Evolutionary conservation across 2,329 filamentous ascomycete genomes (phyloP).

Genomic region (Colletotrichum brevisporum): DNA sequence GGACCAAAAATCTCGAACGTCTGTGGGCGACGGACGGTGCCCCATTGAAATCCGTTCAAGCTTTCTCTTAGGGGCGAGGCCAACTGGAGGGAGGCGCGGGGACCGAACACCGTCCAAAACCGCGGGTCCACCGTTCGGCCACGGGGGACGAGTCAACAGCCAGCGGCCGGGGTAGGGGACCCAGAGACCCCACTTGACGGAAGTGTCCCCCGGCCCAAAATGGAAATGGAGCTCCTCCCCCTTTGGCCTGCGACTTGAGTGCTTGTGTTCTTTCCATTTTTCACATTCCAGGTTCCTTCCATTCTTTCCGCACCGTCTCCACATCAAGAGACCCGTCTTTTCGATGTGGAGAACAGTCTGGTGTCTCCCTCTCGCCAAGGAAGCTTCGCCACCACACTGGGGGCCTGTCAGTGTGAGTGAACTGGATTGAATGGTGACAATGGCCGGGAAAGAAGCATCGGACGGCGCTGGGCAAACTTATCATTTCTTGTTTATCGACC

Average conservation of each 20-base stretch:
- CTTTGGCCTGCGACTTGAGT: too few species aligned
- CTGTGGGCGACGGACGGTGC: slow-evolving; percentile 5
- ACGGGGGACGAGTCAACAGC: not conserved
- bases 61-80: slow-evolving; percentile 1
- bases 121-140: not conserved
- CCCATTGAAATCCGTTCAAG: slow-evolving; percentile 22
- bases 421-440: slow-evolving; percentile 3
- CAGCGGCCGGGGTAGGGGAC: slow-evolving; percentile 11
- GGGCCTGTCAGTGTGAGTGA: not conserved
- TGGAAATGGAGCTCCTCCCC: slow-evolving; percentile 7
- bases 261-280: not conserved
- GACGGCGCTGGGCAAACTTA: slow-evolving; percentile 9
- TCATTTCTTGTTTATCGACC: slow-evolving; percentile 9
- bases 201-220: not conserved
- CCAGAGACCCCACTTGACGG: slow-evolving; percentile 16
- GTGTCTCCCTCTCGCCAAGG: slow-evolving; percentile 33
- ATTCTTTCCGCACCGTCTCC: slow-evolving; percentile 2
- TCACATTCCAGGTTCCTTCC: slow-evolving; percentile 5
- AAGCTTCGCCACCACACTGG: slow-evolving; percentile 40
- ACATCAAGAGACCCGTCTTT: not conserved
- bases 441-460: not conserved
- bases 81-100: not conserved
- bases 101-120: not conserved
- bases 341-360: not conserved
- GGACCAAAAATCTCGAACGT: not conserved